phyloP scores from a whole-genome alignment of 2,329 filamentous ascomycete species.

The Raffaelea albimanens region DNA sequence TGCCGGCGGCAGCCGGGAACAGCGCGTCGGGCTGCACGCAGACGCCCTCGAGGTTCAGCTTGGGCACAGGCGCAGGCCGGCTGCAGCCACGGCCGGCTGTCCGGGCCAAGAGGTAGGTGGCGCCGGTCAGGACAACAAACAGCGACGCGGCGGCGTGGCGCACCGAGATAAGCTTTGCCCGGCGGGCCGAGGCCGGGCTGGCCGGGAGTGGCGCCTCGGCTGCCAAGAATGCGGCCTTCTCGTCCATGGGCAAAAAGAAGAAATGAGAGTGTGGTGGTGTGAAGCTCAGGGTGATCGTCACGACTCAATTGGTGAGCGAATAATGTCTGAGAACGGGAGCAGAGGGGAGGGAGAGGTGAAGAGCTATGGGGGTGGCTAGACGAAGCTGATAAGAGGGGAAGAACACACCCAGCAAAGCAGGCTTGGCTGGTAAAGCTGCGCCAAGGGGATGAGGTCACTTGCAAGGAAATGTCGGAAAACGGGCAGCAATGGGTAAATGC shows the following conservation, averaged over 20 bases:
- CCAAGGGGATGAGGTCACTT: too few species aligned
- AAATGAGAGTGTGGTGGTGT: too few species aligned
- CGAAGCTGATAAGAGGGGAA: too few species aligned
- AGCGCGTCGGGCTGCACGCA: conserved; percentile 7
- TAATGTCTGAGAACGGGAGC: too few species aligned
- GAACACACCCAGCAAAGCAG: too few species aligned
- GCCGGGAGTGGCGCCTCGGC: neutral
- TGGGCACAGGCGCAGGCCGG: neutral
- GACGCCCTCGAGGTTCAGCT: neutral
- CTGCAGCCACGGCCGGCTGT: neutral
- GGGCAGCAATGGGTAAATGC: too few species aligned
- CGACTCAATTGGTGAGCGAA: too few species aligned
- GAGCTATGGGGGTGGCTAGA: too few species aligned
- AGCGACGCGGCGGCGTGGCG: neutral
- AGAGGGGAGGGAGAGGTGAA: too few species aligned
- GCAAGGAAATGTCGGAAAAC: too few species aligned
- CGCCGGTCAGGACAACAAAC: neutral
- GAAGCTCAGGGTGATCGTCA: too few species aligned
- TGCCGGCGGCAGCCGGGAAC: neutral
- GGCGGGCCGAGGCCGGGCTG: neutral
- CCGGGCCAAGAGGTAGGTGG: neutral
- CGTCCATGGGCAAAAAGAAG: neutral
- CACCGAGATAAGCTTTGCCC: neutral
- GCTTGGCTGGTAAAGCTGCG: too few species aligned
- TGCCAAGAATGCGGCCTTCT: neutral